phyloP scores from a whole-genome alignment of 2,329 filamentous ascomycete genomes.

The Aplosporella prunicola region DNA sequence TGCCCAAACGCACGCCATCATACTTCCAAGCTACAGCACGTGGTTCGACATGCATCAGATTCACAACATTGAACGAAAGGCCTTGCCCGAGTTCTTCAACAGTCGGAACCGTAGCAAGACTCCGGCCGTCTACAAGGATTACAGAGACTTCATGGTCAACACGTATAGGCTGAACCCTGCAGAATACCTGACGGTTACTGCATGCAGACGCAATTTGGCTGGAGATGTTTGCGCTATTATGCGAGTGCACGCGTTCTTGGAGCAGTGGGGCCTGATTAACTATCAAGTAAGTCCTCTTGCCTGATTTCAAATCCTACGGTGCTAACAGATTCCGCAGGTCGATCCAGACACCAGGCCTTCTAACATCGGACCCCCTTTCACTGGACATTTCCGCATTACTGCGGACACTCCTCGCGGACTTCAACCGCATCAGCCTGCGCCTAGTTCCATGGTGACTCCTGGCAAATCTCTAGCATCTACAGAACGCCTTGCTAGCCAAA shows the following conservation, averaged over 20 bases:
- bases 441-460: slow-evolving; percentile 54
- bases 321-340: slow-evolving; percentile 51
- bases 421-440: slow-evolving; percentile 87
- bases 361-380: slow-evolving; percentile 91
- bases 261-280: slow-evolving; percentile 98
- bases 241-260: slow-evolving; percentile 94
- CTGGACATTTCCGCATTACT: slow-evolving; percentile 91
- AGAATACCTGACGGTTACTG: slow-evolving; percentile 94
- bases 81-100: slow-evolving; percentile 97
- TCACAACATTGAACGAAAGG: slow-evolving; percentile 86
- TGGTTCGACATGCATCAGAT: slow-evolving; percentile 99
- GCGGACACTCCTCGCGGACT: slow-evolving; percentile 92
- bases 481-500: slow-evolving; percentile 58
- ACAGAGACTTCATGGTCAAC: slow-evolving; percentile 99
- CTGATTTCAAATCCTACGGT: slow-evolving; percentile 2
- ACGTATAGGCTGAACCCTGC: slow-evolving; percentile 93
- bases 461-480: slow-evolving; percentile 58
- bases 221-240: slow-evolving; percentile 98
- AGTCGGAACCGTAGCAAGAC: slow-evolving; percentile 97
- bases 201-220: slow-evolving; percentile 86
- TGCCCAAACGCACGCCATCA: slow-evolving; percentile 88
- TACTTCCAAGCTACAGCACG: slow-evolving; percentile 92
- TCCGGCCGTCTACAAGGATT: slow-evolving; percentile 93
- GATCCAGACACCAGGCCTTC: slow-evolving; percentile 92
- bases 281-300: slow-evolving; percentile 62